Percentiles rank a stretch among this genome's conserved stretches.
Evolutionary conservation across 2,329 filamentous ascomycete species (phyloP).

Genomic region (Talaromyces sp.): DNA sequence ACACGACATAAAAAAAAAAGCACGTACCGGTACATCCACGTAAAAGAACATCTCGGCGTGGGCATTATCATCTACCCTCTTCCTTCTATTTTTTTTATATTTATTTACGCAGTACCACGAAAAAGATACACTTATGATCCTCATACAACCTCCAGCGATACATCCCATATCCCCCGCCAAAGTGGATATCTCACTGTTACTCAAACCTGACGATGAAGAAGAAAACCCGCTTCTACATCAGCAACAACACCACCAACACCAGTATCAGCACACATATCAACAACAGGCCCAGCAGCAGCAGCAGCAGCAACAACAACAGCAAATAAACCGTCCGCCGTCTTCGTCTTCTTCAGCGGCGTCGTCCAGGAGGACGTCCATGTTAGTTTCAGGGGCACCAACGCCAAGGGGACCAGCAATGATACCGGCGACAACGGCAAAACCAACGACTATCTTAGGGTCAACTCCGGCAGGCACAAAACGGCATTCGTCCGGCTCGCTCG

Average conservation of each 20-base stretch:
- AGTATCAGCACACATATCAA: not conserved
- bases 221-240: conserved; percentile 22
- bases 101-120: not conserved
- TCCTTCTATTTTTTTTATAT: not conserved
- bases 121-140: conserved; percentile 41
- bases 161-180: conserved; percentile 49
- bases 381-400: conserved; percentile 24
- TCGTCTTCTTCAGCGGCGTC: conserved; percentile 25
- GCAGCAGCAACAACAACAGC: not conserved
- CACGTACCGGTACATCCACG: conserved; percentile 1
- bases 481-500: conserved; percentile 45
- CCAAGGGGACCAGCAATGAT: conserved; percentile 21
- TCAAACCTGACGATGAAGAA: conserved; percentile 59
- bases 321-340: conserved; percentile 25
- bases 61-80: not conserved
- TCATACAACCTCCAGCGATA: conserved; percentile 36
- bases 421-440: not conserved
- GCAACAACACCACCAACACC: not conserved
- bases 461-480: conserved; percentile 36
- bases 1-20: not conserved
- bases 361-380: conserved; percentile 9
- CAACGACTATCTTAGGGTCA: conserved; percentile 12
- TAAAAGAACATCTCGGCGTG: not conserved
- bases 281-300: not conserved
- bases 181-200: conserved; percentile 92